phyloP scores from a whole-genome alignment of 768 basidiomycete species.

The Glaciozyma antarctica region DNA sequence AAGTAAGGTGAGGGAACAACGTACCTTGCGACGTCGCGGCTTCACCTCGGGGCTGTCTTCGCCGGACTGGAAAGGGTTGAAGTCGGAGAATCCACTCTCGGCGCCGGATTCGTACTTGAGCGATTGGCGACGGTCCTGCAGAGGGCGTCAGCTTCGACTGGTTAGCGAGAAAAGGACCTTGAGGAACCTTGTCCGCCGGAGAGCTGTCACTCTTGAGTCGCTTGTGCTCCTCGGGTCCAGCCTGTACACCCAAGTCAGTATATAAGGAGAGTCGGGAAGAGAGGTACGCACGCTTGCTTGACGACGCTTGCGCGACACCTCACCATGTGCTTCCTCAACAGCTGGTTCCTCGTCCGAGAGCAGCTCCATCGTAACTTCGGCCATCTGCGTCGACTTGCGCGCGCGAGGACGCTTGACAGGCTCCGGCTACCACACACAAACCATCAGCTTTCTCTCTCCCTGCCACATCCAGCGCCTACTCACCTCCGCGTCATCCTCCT shows the following conservation, averaged over 20 bases:
- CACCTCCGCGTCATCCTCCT: background rate
- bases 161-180: background rate
- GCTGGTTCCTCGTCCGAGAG: no score
- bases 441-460: background rate
- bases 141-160: background rate
- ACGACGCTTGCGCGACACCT: background rate
- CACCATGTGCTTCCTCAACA: background rate
- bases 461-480: background rate
- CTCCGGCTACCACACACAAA: background rate
- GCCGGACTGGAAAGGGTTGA: constrained; percentile 29
- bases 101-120: constrained; percentile 6
- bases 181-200: background rate
- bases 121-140: constrained; percentile 1
- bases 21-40: constrained; percentile 17
- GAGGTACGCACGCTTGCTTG: background rate
- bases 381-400: no score
- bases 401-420: no score
- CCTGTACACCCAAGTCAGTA: background rate
- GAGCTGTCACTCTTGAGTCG: background rate
- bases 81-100: constrained; percentile 24
- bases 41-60: constrained; percentile 25
- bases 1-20: background rate
- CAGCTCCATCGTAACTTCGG: no score
- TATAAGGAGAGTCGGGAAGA: background rate
- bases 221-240: constrained; percentile 14